These are phyloP conservation scores for Camptophora hylomeconis DNA, from an alignment of 2,329 filamentous ascomycete genomes.

Conservation along the genomic window DNA sequence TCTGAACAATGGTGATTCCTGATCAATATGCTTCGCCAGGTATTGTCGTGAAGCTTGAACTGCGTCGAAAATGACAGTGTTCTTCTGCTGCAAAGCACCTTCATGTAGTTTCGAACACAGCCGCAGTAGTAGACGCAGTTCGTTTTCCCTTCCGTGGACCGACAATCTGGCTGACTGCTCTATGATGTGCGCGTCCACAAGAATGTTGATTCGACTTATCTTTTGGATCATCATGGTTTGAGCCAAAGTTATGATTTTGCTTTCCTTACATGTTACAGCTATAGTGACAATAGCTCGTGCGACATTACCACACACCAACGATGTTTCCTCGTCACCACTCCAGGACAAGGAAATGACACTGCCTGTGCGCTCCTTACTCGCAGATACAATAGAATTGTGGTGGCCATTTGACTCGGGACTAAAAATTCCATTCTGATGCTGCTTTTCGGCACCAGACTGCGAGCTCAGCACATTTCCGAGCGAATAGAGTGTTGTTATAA, in stretches of 20 bases:
- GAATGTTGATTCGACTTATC: conserved; percentile 66
- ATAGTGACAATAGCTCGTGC: conserved; percentile 92
- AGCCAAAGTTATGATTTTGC: conserved; percentile 84
- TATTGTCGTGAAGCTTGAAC: conserved; percentile 67
- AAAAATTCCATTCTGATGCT: conserved; percentile 19
- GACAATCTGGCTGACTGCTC: conserved; percentile 68
- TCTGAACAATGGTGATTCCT: conserved; percentile 62
- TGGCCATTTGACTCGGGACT: conserved; percentile 18
- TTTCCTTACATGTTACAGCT: conserved; percentile 65
- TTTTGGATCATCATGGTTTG: conserved; percentile 97
- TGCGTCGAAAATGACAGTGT: conserved; percentile 55
- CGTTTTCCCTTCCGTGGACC: conserved; percentile 61
- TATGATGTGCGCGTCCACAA: conserved; percentile 76
- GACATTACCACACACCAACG: conserved; percentile 69
- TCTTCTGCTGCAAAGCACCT: conserved; percentile 57
- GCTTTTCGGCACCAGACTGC: conserved; percentile 39
- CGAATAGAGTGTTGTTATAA: conserved; percentile 91
- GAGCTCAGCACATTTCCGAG: conserved; percentile 90
- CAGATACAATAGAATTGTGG: conserved; percentile 16
- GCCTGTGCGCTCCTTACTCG: conserved; percentile 42
- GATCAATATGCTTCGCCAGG: conserved; percentile 56
- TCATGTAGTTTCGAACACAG: conserved; percentile 65
- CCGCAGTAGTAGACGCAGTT: conserved; percentile 77
- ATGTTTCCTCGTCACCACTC: conserved; percentile 65
- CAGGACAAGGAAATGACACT: conserved; percentile 69